phyloP scores from a whole-genome alignment of 352 stramenopile species.

The Globisporangium solare region DNA sequence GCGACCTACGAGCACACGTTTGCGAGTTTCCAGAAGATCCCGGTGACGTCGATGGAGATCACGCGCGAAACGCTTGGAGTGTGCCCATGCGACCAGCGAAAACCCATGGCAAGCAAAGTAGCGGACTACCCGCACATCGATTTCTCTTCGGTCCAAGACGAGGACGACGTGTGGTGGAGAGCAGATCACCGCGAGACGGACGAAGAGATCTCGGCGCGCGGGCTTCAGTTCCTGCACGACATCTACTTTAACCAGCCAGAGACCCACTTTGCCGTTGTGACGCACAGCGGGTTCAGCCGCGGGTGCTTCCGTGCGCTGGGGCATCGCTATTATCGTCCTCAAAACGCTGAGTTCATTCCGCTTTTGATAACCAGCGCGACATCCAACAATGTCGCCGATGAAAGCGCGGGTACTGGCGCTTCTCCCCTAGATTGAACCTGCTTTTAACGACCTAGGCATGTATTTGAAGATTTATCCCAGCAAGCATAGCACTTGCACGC shows the following conservation, averaged over 20 bases:
- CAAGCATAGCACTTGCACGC: too few relatives aligned
- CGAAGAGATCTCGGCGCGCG: conserved; percentile 50
- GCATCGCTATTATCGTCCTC: conserved; percentile 58
- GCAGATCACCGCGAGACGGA: conserved; percentile 52
- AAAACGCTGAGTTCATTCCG: conserved; percentile 65
- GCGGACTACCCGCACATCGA: conserved; percentile 41
- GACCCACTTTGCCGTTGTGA: conserved; percentile 45
- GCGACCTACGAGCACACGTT: conserved; percentile 53
- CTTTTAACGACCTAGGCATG: too few relatives aligned
- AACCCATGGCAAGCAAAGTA: conserved; percentile 31
- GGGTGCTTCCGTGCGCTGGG: conserved; percentile 53
- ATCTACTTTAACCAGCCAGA: conserved; percentile 34
- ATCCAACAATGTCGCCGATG: too few relatives aligned
- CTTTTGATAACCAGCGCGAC: conserved; percentile 33
- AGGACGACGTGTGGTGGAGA: conserved; percentile 54
- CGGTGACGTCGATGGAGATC: conserved; percentile 49
- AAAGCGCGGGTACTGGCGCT: too few relatives aligned
- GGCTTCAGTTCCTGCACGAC: conserved; percentile 41
- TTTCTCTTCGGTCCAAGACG: conserved; percentile 35
- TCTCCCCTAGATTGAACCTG: too few relatives aligned
- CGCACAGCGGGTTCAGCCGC: conserved; percentile 64
- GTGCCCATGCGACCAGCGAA: conserved; percentile 58
- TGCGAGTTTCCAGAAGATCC: conserved; percentile 19
- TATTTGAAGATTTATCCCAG: too few relatives aligned
- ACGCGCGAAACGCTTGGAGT: conserved; percentile 62